Evolutionary conservation across 331 rosid genomes (phyloP), one percentile per base, ranked within the genome.

Genomic region (Rhamnella rubrinervis): DNA sequence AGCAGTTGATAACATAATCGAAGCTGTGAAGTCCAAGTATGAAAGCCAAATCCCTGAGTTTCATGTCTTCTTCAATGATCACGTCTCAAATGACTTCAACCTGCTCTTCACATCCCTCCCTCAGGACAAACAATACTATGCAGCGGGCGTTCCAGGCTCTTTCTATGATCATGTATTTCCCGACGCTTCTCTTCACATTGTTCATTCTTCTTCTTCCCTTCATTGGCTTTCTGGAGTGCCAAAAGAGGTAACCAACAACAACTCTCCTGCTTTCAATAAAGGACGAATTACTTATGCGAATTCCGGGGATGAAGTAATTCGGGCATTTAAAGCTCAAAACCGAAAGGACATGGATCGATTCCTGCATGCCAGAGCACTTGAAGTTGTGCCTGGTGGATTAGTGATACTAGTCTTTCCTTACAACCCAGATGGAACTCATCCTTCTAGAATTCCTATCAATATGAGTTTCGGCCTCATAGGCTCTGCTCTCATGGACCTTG

Each of bases 71-170:
- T 65, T 73, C 13, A 73, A 73, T 28, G 78, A 73, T 23, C 64
- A 44, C 8, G 37, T n/a, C 35, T 9, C 41, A 12, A 73, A 73
- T 59, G 78, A 73, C 55, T 73, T 73, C 39, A 73, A 73, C 37
- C 46, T 4, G 51, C 78, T 73, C 20, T 73, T 73, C 66, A 35
- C 18, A 9, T 64, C 66, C 23, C 72, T 65, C 26, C 72, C 67
- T 4, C 52, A 73, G 14, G 38, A 73, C 26, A 65, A 31, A 1
- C n/a, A 37, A 8, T 73, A 73, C 39, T 49, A 8, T 58, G 72
- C 72, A 6, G 61, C 18, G 1, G 78, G 72, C 5, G 78, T 73
- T 25, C 72, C 78, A 6, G 78, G 78, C 47, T 73, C 72, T 66
- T 73, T 73, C 66, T 47, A 73, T 21, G 51, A 55, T 0, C 57